phyloP scores from a whole-genome alignment of 768 basidiomycete species.

The Tulasnella sp. region DNA sequence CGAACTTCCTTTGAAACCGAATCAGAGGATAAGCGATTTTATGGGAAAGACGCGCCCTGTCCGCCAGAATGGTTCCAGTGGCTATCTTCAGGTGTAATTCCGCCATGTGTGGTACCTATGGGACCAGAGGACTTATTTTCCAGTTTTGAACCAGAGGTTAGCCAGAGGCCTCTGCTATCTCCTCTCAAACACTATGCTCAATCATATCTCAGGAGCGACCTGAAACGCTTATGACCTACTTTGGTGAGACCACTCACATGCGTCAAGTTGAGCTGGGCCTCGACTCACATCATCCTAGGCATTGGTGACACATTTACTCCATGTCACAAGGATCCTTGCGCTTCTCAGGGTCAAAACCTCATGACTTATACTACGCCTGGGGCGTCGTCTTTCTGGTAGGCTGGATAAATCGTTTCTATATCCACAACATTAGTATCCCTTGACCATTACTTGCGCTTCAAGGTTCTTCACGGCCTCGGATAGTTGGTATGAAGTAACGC shows the following conservation, averaged over 20 bases:
- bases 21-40: conserved; percentile 38
- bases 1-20: neutral
- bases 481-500: conserved; percentile 42
- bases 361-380: conserved; percentile 71
- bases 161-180: conserved; percentile 18
- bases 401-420: neutral
- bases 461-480: conserved; percentile 68
- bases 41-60: conserved; percentile 70
- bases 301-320: conserved; percentile 76
- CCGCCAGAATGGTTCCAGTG: conserved; percentile 56
- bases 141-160: conserved; percentile 43
- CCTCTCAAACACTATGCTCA: conserved; percentile 11
- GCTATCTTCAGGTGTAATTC: conserved; percentile 44
- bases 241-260: conserved; percentile 23
- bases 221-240: conserved; percentile 78
- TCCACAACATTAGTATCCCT: neutral
- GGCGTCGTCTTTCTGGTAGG: conserved; percentile 52
- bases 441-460: neutral
- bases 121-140: conserved; percentile 47
- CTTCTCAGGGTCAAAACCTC: conserved; percentile 74
- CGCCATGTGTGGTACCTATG: conserved; percentile 42
- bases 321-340: conserved; percentile 77
- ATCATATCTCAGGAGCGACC: conserved; percentile 38
- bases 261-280: neutral
- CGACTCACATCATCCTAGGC: conserved; percentile 29